Percentiles rank a stretch among this genome's conserved stretches.
Conservation (phyloP, 176 grass and related monocot genomes). For the Musa schizocarpa region DNA sequence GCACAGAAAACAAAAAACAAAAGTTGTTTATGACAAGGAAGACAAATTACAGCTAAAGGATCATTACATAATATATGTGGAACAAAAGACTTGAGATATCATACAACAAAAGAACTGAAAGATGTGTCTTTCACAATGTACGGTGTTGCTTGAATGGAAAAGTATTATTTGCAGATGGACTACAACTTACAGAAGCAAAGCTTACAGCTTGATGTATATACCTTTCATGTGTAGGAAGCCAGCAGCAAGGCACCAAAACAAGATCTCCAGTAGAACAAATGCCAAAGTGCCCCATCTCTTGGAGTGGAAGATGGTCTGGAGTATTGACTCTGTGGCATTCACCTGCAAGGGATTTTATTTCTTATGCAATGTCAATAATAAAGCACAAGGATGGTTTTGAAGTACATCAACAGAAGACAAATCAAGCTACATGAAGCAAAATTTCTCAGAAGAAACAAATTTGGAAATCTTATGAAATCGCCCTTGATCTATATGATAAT, state of each 20-base stretch:
- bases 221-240: conserved; percentile 70
- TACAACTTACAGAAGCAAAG: neutral
- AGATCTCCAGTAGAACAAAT: conserved; percentile 66
- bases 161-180: neutral
- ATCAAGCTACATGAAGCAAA: neutral
- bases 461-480: too few species aligned
- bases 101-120: too few species aligned
- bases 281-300: conserved; percentile 63
- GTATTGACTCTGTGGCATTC: conserved; percentile 47
- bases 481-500: too few species aligned
- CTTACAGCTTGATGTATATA: conserved; percentile 63
- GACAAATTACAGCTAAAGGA: too few species aligned
- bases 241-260: conserved; percentile 73
- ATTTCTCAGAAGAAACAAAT: neutral
- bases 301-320: conserved; percentile 47
- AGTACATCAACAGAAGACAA: too few species aligned
- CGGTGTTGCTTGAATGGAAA: too few species aligned
- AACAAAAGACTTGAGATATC: too few species aligned
- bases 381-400: too few species aligned
- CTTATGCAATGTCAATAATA: neutral
- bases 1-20: too few species aligned
- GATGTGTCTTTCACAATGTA: too few species aligned
- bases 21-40: too few species aligned
- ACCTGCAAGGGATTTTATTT: conserved; percentile 36
- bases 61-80: too few species aligned